A percentile compares a stretch with the other conserved stretches of the same genome.
Evolutionary conservation across 116 monocot species (phyloP).

Genomic region (Trichopus zeylanicus): DNA sequence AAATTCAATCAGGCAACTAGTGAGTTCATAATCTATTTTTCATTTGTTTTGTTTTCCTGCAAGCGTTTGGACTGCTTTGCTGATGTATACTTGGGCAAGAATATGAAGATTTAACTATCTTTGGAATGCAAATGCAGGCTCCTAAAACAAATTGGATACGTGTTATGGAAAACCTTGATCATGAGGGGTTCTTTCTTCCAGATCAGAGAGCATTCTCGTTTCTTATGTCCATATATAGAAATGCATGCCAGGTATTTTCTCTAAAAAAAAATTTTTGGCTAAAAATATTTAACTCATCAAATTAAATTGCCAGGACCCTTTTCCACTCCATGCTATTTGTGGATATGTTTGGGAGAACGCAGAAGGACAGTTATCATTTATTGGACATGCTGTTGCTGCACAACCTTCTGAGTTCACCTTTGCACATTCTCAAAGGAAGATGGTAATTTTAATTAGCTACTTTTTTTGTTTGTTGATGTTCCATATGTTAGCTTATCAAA

Average conservation of each 20-base stretch:
- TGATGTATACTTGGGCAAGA: no score
- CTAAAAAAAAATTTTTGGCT: not conserved
- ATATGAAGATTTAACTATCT: not conserved
- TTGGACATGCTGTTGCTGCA: conserved; percentile 69
- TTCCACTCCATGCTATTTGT: conserved; percentile 80
- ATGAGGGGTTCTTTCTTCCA: conserved; percentile 75
- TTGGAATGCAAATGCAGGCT: conserved; percentile 32
- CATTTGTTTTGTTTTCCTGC: not conserved
- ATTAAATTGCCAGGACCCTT: conserved; percentile 54
- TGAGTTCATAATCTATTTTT: conserved; percentile 23
- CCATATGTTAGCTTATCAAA: not conserved
- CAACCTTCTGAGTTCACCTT: conserved; percentile 67
- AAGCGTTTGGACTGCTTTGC: not conserved
- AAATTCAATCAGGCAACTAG: conserved; percentile 73
- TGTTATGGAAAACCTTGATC: conserved; percentile 78
- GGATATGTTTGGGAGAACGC: conserved; percentile 85
- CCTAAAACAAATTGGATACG: conserved; percentile 71
- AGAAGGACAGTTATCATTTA: conserved; percentile 88
- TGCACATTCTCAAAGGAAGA: conserved; percentile 64
- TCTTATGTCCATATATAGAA: conserved; percentile 64
- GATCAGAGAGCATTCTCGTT: conserved; percentile 58
- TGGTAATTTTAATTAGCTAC: conserved; percentile 37
- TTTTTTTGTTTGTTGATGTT: not conserved
- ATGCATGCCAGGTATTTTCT: conserved; percentile 56
- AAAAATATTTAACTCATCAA: not conserved